Percentiles rank a stretch among this genome's conserved stretches.
Evolutionary conservation across 495 filamentous ascomycete species (phyloP).

Genomic region (Trichocladium uniseriatum): DNA sequence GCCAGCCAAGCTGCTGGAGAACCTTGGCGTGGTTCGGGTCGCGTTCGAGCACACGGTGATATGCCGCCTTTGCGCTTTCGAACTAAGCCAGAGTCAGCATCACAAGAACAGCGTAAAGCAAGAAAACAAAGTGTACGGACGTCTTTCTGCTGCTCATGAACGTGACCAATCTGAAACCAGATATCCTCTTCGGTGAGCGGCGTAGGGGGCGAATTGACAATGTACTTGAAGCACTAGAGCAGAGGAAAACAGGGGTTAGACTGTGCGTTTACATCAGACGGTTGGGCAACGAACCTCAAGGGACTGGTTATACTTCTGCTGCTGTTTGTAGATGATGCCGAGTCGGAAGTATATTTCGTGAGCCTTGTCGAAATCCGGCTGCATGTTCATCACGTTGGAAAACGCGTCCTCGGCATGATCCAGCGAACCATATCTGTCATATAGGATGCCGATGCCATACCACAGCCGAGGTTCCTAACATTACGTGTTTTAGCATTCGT

Average conservation of each 20-base stretch:
- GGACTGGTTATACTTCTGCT: conserved; percentile 86
- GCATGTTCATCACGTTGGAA: conserved; percentile 98
- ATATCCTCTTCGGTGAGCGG: conserved; percentile 97
- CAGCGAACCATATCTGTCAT: conserved; percentile 92
- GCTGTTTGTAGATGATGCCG: conserved; percentile 98
- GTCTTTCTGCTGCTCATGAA: conserved; percentile 98
- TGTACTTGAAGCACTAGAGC: conserved; percentile 97
- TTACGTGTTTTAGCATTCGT: conserved; percentile 6
- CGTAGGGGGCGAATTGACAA: conserved; percentile 83
- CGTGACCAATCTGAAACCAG: conserved; percentile 99
- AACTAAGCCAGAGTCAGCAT: conserved; percentile 52
- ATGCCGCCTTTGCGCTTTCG: conserved; percentile 82
- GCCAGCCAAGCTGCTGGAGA: conserved; percentile 94
- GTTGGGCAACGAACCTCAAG: conserved; percentile 57
- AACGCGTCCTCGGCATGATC: conserved; percentile 98
- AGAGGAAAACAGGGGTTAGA: conserved; percentile 17
- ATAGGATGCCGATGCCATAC: conserved; percentile 98
- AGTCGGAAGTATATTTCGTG: conserved; percentile 99
- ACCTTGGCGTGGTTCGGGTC: conserved; percentile 98
- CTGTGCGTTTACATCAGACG: not conserved
- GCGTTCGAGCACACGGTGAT: conserved; percentile 84
- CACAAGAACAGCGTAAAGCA: conserved; percentile 4
- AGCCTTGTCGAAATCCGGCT: conserved; percentile 95
- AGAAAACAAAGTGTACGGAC: conserved; percentile 44
- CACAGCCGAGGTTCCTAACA: conserved; percentile 96